phyloP scores from a whole-genome alignment of 306 rosid species.

The Cicer bijugum region DNA sequence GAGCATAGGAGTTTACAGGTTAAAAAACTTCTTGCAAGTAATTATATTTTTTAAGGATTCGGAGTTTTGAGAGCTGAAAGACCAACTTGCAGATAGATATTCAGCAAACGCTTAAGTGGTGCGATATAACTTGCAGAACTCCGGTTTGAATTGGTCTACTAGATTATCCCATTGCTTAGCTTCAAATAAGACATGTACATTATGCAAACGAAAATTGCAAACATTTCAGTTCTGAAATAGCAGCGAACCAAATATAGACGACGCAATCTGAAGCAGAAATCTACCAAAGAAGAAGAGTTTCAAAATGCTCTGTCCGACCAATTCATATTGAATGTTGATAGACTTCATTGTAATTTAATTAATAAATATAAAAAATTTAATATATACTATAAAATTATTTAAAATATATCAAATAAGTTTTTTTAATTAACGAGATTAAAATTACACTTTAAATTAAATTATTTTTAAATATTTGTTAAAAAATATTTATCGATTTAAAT shows the following conservation, averaged over 20 bases:
- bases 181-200: slow-evolving; percentile 84
- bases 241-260: slow-evolving; percentile 12
- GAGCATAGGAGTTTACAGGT: slow-evolving; percentile 15
- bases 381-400: too few species aligned
- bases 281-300: slow-evolving; percentile 9
- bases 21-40: slow-evolving; percentile 18
- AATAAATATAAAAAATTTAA: too few species aligned
- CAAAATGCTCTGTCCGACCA: slow-evolving; percentile 34
- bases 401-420: too few species aligned
- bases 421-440: too few species aligned
- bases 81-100: slow-evolving; percentile 92
- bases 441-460: too few species aligned
- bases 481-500: too few species aligned
- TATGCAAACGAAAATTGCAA: slow-evolving; percentile 29
- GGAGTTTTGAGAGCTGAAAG: slow-evolving; percentile 94
- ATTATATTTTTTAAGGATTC: slow-evolving; percentile 62
- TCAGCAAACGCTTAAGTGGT: slow-evolving; percentile 85
- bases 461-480: too few species aligned
- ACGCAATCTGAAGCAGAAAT: slow-evolving; percentile 34
- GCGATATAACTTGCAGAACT: slow-evolving; percentile 96
- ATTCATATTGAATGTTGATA: not conserved
- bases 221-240: slow-evolving; percentile 33
- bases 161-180: slow-evolving; percentile 87
- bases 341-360: not conserved
- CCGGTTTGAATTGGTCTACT: slow-evolving; percentile 86